Evolutionary conservation across 1,284 basidiomycete genomes (phyloP).

Genomic region (Leccinum pallidistipes): DNA sequence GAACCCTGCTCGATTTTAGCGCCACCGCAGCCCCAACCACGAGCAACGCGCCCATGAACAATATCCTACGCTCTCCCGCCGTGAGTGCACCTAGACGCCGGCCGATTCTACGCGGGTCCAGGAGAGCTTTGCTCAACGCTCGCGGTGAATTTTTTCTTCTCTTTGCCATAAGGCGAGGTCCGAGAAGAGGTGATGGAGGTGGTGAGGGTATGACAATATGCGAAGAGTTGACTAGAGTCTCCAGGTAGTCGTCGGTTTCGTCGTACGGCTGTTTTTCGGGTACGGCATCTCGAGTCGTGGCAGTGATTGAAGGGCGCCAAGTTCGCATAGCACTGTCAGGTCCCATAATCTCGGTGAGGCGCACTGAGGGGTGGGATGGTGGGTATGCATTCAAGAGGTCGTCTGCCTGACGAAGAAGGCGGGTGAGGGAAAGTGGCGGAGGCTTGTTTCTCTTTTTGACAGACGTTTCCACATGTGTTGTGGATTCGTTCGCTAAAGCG

Average conservation of each 20-base stretch:
- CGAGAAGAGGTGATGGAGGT: slow-evolving; percentile 23
- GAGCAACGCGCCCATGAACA: slow-evolving; percentile 63
- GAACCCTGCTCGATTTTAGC: slow-evolving; percentile 31
- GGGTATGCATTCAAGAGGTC: slow-evolving; percentile 45
- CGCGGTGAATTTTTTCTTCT: slow-evolving; percentile 15
- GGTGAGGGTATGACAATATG: slow-evolving; percentile 53
- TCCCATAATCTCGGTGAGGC: slow-evolving; percentile 65
- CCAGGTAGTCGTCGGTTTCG: slow-evolving; percentile 53
- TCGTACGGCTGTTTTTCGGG: slow-evolving; percentile 15
- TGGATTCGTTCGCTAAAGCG: slow-evolving; percentile 23
- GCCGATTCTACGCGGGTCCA: slow-evolving; percentile 26
- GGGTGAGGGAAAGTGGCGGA: slow-evolving; percentile 39
- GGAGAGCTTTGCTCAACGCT: slow-evolving; percentile 26
- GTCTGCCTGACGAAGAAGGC: slow-evolving; percentile 46
- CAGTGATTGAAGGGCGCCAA: slow-evolving; percentile 23
- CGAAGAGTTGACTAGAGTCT: slow-evolving; percentile 59
- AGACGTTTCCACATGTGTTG: slow-evolving; percentile 20
- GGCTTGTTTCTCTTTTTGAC: slow-evolving; percentile 22
- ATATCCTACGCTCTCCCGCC: slow-evolving; percentile 43
- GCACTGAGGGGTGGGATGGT: slow-evolving; percentile 46
- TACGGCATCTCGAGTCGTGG: neutral
- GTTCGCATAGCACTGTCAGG: slow-evolving; percentile 55
- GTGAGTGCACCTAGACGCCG: slow-evolving; percentile 31
- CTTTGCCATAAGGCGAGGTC: slow-evolving; percentile 12
- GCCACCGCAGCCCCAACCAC: slow-evolving; percentile 68